Evolutionary conservation across 768 basidiomycete genomes (phyloP).

Genomic region (Lanmaoa rubissima): DNA sequence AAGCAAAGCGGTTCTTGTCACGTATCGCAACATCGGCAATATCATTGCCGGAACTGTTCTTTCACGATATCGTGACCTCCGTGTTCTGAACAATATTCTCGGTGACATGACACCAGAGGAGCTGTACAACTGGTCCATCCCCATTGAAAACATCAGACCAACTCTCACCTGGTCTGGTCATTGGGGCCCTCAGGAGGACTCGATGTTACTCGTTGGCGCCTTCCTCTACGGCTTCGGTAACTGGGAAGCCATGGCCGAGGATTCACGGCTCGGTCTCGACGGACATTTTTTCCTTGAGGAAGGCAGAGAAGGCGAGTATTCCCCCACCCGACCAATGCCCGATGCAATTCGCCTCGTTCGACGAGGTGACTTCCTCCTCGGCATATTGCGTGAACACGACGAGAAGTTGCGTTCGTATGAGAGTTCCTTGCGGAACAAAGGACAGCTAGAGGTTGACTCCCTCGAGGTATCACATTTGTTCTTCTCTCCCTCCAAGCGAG

Average conservation of each 20-base stretch:
- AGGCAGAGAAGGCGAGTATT: constrained; percentile 89
- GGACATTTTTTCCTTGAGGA: constrained; percentile 99
- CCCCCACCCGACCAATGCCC: constrained; percentile 83
- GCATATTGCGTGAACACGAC: constrained; percentile 81
- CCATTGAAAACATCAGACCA: constrained; percentile 89
- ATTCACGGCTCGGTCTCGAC: constrained; percentile 73
- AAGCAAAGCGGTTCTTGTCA: constrained; percentile 94
- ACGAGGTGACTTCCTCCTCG: constrained; percentile 89
- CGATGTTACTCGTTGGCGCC: constrained; percentile 92
- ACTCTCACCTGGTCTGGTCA: constrained; percentile 96
- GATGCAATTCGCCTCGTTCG: constrained; percentile 98
- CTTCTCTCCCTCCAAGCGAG: too few relatives aligned
- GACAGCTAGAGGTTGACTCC: constrained; percentile 59
- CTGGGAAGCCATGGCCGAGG: constrained; percentile 95
- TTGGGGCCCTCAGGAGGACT: constrained; percentile 91
- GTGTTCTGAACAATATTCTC: constrained; percentile 81
- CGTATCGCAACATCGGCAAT: constrained; percentile 83
- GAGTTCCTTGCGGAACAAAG: constrained; percentile 69
- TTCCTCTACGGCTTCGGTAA: constrained; percentile 92
- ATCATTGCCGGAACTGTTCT: constrained; percentile 98
- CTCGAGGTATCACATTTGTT: too few relatives aligned
- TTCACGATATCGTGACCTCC: constrained; percentile 84
- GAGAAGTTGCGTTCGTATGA: constrained; percentile 90
- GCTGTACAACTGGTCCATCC: constrained; percentile 80
- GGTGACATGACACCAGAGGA: constrained; percentile 59